Conservation (phyloP, 2,329 filamentous ascomycete species). For the Lachnellula subtilissima region DNA sequence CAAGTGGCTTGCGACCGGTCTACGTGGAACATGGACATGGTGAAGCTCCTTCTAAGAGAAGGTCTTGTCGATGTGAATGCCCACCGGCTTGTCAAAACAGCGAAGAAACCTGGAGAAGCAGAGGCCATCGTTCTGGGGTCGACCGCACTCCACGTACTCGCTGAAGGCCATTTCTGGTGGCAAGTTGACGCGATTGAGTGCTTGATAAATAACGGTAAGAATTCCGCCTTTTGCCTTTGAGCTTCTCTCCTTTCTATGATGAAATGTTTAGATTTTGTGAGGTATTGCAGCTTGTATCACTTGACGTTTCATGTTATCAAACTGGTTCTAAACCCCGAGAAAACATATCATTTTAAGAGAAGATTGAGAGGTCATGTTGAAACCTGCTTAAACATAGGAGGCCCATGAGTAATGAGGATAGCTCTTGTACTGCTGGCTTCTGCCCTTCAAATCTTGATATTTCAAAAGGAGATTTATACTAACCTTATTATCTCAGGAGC, state of each 20-base stretch:
- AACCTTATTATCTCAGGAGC: not conserved
- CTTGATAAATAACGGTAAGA: not conserved
- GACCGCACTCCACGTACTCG: constrained; percentile 1
- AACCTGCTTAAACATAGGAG: too few species aligned
- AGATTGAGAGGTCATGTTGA: too few species aligned
- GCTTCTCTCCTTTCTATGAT: too few species aligned
- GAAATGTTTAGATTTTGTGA: too few species aligned
- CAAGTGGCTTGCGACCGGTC: not conserved
- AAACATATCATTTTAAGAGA: too few species aligned
- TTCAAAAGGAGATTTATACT: not conserved
- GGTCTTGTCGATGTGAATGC: not conserved
- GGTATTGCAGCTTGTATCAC: too few species aligned
- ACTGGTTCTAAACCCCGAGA: too few species aligned
- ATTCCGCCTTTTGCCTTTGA: too few species aligned
- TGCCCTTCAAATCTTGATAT: too few species aligned
- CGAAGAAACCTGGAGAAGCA: not conserved
- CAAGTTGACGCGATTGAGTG: not conserved
- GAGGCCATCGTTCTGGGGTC: not conserved
- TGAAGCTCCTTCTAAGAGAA: not conserved
- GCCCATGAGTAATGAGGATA: too few species aligned
- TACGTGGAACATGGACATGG: not conserved
- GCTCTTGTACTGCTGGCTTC: too few species aligned
- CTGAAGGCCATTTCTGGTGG: not conserved
- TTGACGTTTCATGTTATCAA: too few species aligned
- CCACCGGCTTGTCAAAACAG: not conserved